Conservation (phyloP, 2,329 filamentous ascomycete genomes). For the Lasiodiplodia citricola region DNA sequence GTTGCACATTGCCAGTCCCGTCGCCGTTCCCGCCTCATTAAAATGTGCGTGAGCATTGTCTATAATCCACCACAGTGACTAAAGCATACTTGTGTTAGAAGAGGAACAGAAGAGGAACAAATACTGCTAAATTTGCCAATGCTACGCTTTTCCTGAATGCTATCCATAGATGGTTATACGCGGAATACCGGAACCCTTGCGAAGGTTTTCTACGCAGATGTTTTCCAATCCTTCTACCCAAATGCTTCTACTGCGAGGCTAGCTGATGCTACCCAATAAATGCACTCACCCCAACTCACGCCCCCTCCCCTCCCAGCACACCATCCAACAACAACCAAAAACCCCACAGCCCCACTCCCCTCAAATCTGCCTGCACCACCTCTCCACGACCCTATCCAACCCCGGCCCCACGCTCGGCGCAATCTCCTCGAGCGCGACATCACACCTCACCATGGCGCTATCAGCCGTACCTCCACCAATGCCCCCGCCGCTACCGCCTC, state of each 20-base stretch:
- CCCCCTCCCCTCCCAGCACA: not conserved
- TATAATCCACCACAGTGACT: too few relatives aligned
- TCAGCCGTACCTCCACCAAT: conserved; percentile 35
- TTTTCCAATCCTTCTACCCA: not conserved
- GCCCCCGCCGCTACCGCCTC: conserved; percentile 37
- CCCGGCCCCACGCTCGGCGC: conserved; percentile 58
- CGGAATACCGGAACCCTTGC: too few relatives aligned
- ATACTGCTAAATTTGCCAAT: too few relatives aligned
- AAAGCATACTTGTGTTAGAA: too few relatives aligned
- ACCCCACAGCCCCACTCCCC: not conserved
- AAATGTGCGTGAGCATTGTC: not conserved
- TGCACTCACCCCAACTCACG: too few relatives aligned
- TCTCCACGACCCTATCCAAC: conserved; percentile 62
- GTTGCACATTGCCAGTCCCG: not conserved
- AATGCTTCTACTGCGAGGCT: too few relatives aligned
- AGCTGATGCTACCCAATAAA: too few relatives aligned
- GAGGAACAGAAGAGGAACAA: too few relatives aligned
- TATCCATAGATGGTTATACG: too few relatives aligned
- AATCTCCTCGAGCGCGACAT: conserved; percentile 81
- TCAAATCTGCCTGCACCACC: conserved; percentile 65
- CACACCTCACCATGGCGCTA: conserved; percentile 69
- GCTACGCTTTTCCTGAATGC: too few relatives aligned
- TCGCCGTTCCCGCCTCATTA: not conserved
- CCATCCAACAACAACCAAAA: not conserved
- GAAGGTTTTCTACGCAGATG: too few relatives aligned